Conservation (phyloP, 495 filamentous ascomycete genomes). For the Podospora bellae-mahoneyi region DNA sequence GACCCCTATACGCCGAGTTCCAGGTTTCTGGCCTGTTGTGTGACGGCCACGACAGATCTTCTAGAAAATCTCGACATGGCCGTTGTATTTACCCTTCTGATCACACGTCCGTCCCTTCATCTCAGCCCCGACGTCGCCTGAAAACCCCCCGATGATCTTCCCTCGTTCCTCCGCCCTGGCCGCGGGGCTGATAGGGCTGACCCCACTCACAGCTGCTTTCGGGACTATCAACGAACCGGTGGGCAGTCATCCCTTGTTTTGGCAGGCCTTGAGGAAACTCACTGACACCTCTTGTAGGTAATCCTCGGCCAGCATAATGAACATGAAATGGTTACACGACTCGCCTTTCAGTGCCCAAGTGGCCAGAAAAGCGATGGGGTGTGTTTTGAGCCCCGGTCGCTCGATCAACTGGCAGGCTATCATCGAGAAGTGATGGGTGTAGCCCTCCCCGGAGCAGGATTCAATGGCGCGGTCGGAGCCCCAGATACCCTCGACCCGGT, state of each 20-base stretch:
- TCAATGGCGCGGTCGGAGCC: slow-evolving; percentile 31
- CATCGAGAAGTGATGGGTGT: slow-evolving; percentile 24
- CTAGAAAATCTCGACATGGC: background rate
- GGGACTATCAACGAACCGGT: slow-evolving; percentile 31
- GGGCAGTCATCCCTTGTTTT: background rate
- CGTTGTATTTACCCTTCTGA: background rate
- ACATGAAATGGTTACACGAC: slow-evolving; percentile 33
- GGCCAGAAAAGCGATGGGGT: slow-evolving; percentile 27
- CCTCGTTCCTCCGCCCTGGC: background rate
- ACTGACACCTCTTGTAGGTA: background rate
- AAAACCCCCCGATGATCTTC: background rate
- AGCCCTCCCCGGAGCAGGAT: slow-evolving; percentile 24
- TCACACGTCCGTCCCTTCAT: background rate
- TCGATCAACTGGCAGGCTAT: slow-evolving; percentile 31
- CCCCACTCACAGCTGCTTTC: slow-evolving; percentile 13
- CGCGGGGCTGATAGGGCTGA: background rate
- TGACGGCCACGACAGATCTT: background rate
- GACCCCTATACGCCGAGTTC: background rate
- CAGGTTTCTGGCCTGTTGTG: background rate
- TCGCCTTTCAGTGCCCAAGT: slow-evolving; percentile 28
- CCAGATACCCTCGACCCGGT: slow-evolving; percentile 31
- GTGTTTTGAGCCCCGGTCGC: slow-evolving; percentile 31
- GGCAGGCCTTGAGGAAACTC: background rate
- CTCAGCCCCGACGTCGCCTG: background rate
- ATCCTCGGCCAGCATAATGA: slow-evolving; percentile 31